Base-by-base conservation (phyloP, 2,329 filamentous ascomycete species). In the Aureobasidium sp. region DNA sequence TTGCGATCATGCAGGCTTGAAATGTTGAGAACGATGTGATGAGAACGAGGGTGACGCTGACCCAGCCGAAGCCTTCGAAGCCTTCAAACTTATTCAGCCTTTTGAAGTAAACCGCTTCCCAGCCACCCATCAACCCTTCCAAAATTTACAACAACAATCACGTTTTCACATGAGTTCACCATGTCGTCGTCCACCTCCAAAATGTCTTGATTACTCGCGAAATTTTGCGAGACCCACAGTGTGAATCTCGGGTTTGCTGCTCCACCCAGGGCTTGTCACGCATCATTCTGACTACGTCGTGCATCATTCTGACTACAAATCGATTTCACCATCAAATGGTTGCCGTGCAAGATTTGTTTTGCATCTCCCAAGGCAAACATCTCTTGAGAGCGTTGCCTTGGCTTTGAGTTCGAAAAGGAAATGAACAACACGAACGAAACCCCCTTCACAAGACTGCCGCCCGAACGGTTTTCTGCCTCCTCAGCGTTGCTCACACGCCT, bases 371-470 rank as follows among this genome's bases (percentile, higher is more conserved):
- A 45, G 41, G 12, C 27, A 45, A 45, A 45, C 41, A 45, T 22
- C 29, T 22, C 10, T 37, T 29, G 12, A 17, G 19, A 47, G 35
- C 42, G 42, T 35, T 41, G 44, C 30, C 44, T 48, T 48, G 44
- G 44, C 44, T 48, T 48, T 35, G 32, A 38, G 30, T 48, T 48
- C 21, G 44, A 37, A 48, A 48, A 35, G 44, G 44, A 38, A 32
- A 48, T 38, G 30, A 47, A 22, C 12, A 47, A 35, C 42, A 47
- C 29, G 32, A 17, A 39, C 35, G 32, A 35, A n/a, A 14, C 7
- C 41, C 29, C 41, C 12, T 21, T 25, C 8, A 10, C 12, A 1
- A 10, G 30, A 38, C 32, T 50, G 45, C 30, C 45, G 24, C 16
- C 3, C 14, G 24, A 39, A 50, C 45, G 35, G 45, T 39, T 50